Conservation (phyloP, 306 rosid genomes). For the Begonia peltatifolia region DNA sequence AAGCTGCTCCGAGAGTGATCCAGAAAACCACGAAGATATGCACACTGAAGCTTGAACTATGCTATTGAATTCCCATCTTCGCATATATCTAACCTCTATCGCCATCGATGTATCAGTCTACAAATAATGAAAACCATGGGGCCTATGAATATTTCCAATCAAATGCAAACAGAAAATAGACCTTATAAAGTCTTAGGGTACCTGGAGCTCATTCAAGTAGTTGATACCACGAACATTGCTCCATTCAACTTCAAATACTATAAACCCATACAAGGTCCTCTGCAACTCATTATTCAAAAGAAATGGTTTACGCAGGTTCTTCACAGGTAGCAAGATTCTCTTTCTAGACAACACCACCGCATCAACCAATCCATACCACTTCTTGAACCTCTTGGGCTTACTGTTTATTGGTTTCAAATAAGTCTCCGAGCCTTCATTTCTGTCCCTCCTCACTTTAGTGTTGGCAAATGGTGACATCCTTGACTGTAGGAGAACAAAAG, state of each 20-base stretch:
- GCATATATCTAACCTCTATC: constrained; percentile 64
- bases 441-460: constrained; percentile 41
- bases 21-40: constrained; percentile 76
- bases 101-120: constrained; percentile 92
- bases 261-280: constrained; percentile 74
- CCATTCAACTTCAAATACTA: constrained; percentile 85
- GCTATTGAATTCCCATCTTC: constrained; percentile 93
- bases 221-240: constrained; percentile 68
- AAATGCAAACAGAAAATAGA: constrained; percentile 5
- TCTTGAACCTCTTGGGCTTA: constrained; percentile 26
- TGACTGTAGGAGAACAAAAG: constrained; percentile 34
- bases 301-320: constrained; percentile 50
- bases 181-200: constrained; percentile 3
- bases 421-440: constrained; percentile 33
- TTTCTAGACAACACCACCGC: constrained; percentile 43
- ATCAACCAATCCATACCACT: constrained; percentile 60
- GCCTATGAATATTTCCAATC: constrained; percentile 8
- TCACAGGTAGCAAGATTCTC: constrained; percentile 72
- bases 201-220: constrained; percentile 96
- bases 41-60: constrained; percentile 70
- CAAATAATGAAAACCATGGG: constrained; percentile 12
- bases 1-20: constrained; percentile 43
- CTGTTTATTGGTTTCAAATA: constrained; percentile 23
- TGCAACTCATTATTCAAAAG: constrained; percentile 58
- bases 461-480: constrained; percentile 91